phyloP scores from a whole-genome alignment of 176 grass and related monocot species.

The Carex pumila region DNA sequence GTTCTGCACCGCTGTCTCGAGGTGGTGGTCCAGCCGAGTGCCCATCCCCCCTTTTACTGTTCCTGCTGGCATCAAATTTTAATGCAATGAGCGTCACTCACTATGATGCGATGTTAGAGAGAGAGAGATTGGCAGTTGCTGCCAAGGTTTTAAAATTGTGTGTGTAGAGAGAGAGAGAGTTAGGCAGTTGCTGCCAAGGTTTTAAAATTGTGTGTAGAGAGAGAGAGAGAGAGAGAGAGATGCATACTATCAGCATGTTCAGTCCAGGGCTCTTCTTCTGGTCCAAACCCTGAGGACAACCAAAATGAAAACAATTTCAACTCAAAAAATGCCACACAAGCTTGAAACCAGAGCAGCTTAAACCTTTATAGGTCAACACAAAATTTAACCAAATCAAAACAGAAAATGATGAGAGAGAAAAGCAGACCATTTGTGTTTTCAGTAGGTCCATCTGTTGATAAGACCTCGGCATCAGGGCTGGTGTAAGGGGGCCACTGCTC shows the following conservation, averaged over 20 bases:
- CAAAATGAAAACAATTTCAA: background rate
- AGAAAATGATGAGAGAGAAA: constrained; percentile 2
- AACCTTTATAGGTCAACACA: background rate
- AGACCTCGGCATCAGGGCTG: constrained; percentile 12
- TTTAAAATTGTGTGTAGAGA: too few species aligned
- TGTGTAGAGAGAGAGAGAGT: background rate
- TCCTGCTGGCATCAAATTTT: background rate
- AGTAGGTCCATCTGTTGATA: constrained; percentile 24
- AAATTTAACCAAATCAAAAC: background rate
- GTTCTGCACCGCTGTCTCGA: background rate
- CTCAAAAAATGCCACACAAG: background rate
- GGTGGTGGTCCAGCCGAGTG: background rate
- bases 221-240: background rate
- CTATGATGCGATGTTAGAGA: background rate
- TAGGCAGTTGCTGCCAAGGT: too few species aligned
- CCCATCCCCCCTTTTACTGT: background rate
- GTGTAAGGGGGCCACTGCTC: constrained; percentile 59
- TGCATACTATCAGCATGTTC: constrained; percentile 26
- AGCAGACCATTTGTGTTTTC: constrained; percentile 44
- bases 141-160: too few species aligned
- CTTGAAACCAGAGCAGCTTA: background rate
- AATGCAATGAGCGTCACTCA: background rate
- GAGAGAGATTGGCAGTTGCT: background rate
- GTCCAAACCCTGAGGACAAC: background rate
- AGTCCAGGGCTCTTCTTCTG: constrained; percentile 18